These are phyloP conservation scores for Lasiosphaeriaceae sp. DNA, from an alignment of 495 filamentous ascomycete species.

Conservation along the genomic window DNA sequence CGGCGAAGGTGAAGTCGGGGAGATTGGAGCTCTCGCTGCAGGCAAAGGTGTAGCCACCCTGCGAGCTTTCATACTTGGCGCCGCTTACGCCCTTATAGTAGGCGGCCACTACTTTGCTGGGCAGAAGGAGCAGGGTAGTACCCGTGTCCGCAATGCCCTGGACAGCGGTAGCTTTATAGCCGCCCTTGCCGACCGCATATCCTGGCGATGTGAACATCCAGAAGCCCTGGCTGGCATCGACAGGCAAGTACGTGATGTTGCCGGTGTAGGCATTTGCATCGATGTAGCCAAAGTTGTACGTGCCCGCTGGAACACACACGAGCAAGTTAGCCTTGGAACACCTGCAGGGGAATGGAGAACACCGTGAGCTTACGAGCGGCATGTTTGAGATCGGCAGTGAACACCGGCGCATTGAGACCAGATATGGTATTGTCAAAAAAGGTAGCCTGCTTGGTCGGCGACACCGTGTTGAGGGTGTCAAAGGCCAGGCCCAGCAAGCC, in stretches of 20 bases:
- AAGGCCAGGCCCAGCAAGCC: slow-evolving; percentile 73
- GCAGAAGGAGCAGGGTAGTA: slow-evolving; percentile 67
- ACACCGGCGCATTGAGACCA: slow-evolving; percentile 56
- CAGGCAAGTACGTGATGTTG: slow-evolving; percentile 55
- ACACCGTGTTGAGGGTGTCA: slow-evolving; percentile 64
- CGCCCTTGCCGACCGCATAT: slow-evolving; percentile 55
- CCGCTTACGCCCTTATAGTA: slow-evolving; percentile 62
- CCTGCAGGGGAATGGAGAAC: background rate
- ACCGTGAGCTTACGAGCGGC: slow-evolving; percentile 31
- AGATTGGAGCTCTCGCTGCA: slow-evolving; percentile 51
- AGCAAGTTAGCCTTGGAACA: background rate
- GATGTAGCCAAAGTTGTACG: slow-evolving; percentile 73
- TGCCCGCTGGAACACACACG: slow-evolving; percentile 43
- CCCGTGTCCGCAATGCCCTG: slow-evolving; percentile 65
- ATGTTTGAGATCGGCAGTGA: slow-evolving; percentile 65
- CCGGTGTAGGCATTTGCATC: slow-evolving; percentile 61
- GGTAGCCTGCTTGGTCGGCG: slow-evolving; percentile 58
- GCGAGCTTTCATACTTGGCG: slow-evolving; percentile 39
- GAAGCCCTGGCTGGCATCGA: slow-evolving; percentile 60
- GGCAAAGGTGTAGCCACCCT: slow-evolving; percentile 65
- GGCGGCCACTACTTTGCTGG: slow-evolving; percentile 48
- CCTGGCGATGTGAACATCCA: slow-evolving; percentile 66
- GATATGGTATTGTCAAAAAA: slow-evolving; percentile 68
- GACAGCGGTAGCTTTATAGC: slow-evolving; percentile 32
- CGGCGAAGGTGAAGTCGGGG: slow-evolving; percentile 59